Percentiles rank a stretch among this genome's conserved stretches.
These are phyloP conservation scores for Leccinum ochraceum DNA, from an alignment of 768 basidiomycete species.

Conservation along the genomic window DNA sequence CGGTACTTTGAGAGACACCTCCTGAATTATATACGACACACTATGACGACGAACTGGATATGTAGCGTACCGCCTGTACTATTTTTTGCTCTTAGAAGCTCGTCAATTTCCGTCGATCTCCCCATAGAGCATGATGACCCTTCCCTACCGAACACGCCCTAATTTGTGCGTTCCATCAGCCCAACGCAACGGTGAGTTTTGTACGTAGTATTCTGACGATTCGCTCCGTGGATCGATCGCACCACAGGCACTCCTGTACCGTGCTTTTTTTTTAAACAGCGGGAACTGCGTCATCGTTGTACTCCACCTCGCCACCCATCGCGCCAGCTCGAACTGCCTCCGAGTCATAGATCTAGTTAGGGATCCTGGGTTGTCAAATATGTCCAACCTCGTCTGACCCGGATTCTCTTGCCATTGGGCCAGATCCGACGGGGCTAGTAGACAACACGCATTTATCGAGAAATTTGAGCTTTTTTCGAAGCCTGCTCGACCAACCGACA, in stretches of 20 bases:
- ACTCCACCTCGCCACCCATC: no score
- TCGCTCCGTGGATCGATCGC: conserved; percentile 6
- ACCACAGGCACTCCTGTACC: neutral
- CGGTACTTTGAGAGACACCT: conserved; percentile 6
- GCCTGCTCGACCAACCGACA: neutral
- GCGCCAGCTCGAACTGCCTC: neutral
- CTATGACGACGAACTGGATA: conserved; percentile 15
- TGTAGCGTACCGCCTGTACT: conserved; percentile 31
- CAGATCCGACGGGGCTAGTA: neutral
- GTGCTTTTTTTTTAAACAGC: conserved; percentile 3
- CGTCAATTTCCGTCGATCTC: conserved; percentile 22
- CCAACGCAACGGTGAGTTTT: neutral
- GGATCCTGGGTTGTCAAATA: neutral
- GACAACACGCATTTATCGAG: neutral
- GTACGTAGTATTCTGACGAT: conserved; percentile 13
- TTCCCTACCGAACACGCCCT: neutral
- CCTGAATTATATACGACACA: conserved; percentile 9
- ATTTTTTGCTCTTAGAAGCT: conserved; percentile 24
- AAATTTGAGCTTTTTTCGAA: neutral
- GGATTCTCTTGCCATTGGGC: neutral
- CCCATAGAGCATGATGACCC: neutral
- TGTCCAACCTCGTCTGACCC: neutral
- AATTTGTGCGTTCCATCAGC: neutral
- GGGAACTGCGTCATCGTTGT: neutral
- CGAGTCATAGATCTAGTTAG: neutral